Percentiles rank a stretch among this genome's conserved stretches.
Evolutionary conservation across 257 asterid genomes (phyloP).

Genomic region (Solanum megistacrolobum): DNA sequence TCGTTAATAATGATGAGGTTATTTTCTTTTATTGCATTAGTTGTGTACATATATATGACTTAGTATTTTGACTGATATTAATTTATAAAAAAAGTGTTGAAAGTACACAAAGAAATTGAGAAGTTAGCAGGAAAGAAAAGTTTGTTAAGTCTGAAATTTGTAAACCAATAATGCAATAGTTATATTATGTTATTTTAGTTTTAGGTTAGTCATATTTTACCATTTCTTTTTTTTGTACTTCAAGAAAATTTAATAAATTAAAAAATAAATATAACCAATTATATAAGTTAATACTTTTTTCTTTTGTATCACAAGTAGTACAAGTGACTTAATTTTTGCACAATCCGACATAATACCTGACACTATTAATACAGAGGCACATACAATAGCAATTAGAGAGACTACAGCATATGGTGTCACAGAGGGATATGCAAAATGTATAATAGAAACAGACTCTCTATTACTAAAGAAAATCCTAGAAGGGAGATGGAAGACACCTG

Average conservation of each 20-base stretch:
- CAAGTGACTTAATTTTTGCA: neutral
- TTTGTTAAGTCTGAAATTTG: neutral
- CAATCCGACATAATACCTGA: neutral
- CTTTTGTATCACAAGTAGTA: neutral
- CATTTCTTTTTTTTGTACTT: no score
- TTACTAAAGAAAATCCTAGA: no score
- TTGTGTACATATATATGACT: no score
- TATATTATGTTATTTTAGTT: no score
- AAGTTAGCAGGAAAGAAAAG: neutral
- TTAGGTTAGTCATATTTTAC: no score
- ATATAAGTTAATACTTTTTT: no score
- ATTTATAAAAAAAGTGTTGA: no score
- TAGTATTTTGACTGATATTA: neutral
- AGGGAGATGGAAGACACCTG: neutral
- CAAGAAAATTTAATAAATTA: no score
- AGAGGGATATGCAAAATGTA: neutral
- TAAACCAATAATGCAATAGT: no score
- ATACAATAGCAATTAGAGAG: neutral
- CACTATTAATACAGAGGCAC: neutral
- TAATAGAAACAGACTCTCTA: neutral
- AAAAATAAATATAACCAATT: no score
- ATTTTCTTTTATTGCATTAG: neutral
- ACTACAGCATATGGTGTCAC: neutral
- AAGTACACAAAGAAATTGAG: neutral
- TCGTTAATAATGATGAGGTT: neutral